phyloP scores from a whole-genome alignment of 2,329 filamentous ascomycete species.

The Pezicula carpinea region DNA sequence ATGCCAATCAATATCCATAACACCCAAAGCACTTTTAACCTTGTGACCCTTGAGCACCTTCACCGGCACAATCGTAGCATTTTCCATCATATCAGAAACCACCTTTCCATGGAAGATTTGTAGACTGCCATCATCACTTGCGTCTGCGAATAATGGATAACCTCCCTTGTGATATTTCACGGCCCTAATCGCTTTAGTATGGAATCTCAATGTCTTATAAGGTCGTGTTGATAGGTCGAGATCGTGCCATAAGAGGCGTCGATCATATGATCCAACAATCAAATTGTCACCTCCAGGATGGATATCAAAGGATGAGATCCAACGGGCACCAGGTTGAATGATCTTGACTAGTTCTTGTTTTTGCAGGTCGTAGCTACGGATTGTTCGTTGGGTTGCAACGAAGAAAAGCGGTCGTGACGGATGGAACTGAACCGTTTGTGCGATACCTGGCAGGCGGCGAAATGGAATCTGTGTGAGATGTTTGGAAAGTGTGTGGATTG shows the following conservation, averaged over 20 bases:
- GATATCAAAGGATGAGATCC: slow-evolving; percentile 92
- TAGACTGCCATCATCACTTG: slow-evolving; percentile 87
- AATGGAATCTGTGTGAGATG: slow-evolving; percentile 95
- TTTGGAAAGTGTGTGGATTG: slow-evolving; percentile 92
- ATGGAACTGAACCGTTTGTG: slow-evolving; percentile 92
- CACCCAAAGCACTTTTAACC: slow-evolving; percentile 79
- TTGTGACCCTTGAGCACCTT: slow-evolving; percentile 91
- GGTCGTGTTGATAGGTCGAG: slow-evolving; percentile 84
- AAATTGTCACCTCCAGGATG: slow-evolving; percentile 92
- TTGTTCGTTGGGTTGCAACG: slow-evolving; percentile 88
- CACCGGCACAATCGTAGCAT: slow-evolving; percentile 90
- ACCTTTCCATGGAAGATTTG: slow-evolving; percentile 98
- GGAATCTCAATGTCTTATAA: slow-evolving; percentile 96
- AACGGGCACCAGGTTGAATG: slow-evolving; percentile 85
- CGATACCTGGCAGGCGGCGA: slow-evolving; percentile 66
- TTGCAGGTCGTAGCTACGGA: slow-evolving; percentile 90
- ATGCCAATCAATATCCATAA: slow-evolving; percentile 96
- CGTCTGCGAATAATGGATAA: slow-evolving; percentile 86
- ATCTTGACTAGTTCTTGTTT: slow-evolving; percentile 90
- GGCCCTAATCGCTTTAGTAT: slow-evolving; percentile 82
- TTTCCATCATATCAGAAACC: slow-evolving; percentile 90
- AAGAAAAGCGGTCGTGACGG: slow-evolving; percentile 91
- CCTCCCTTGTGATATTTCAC: slow-evolving; percentile 80
- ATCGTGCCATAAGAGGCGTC: slow-evolving; percentile 93
- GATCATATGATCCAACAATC: slow-evolving; percentile 91